Conservation (phyloP, 2,329 filamentous ascomycete species). For the Ceratocystiopsis brevicomis region DNA sequence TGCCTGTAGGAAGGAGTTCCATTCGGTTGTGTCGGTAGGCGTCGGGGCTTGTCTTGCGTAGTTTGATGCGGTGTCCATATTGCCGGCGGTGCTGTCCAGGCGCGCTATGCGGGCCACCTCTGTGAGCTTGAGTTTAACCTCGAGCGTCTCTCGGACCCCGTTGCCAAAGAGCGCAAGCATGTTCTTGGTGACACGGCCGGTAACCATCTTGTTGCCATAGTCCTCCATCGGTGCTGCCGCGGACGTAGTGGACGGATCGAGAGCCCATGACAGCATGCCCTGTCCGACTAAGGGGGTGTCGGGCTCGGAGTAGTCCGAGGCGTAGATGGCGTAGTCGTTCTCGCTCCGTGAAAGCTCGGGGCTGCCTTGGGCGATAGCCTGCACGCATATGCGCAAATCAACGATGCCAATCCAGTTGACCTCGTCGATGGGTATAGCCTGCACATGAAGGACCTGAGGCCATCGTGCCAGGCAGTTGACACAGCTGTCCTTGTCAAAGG, state of each 20-base stretch:
- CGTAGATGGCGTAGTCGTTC: slow-evolving; percentile 89
- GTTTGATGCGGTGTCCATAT: too few relatives aligned
- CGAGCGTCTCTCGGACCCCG: slow-evolving; percentile 69
- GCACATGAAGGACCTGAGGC: slow-evolving; percentile 60
- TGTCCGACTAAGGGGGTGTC: slow-evolving; percentile 87
- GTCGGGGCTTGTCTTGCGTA: slow-evolving; percentile 16
- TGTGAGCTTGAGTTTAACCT: slow-evolving; percentile 78
- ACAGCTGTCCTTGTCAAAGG: slow-evolving; percentile 76
- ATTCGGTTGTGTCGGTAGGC: slow-evolving; percentile 50
- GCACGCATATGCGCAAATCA: slow-evolving; percentile 70
- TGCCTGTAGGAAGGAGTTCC: slow-evolving; percentile 58
- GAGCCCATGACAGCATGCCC: slow-evolving; percentile 75
- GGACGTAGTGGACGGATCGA: slow-evolving; percentile 26
- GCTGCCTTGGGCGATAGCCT: slow-evolving; percentile 59
- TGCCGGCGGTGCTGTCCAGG: too few relatives aligned
- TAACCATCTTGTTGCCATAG: slow-evolving; percentile 44
- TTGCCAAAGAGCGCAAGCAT: slow-evolving; percentile 67
- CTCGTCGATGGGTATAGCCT: slow-evolving; percentile 66
- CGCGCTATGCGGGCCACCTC: slow-evolving; percentile 44
- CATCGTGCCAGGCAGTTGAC: slow-evolving; percentile 78
- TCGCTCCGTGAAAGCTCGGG: slow-evolving; percentile 60
- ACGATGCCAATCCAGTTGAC: slow-evolving; percentile 67
- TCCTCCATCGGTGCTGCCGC: slow-evolving; percentile 26
- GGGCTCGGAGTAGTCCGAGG: slow-evolving; percentile 88
- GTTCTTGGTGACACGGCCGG: slow-evolving; percentile 78